Evolutionary conservation across 2,329 filamentous ascomycete genomes (phyloP).

Genomic region (Colletotrichum orbiculare): DNA sequence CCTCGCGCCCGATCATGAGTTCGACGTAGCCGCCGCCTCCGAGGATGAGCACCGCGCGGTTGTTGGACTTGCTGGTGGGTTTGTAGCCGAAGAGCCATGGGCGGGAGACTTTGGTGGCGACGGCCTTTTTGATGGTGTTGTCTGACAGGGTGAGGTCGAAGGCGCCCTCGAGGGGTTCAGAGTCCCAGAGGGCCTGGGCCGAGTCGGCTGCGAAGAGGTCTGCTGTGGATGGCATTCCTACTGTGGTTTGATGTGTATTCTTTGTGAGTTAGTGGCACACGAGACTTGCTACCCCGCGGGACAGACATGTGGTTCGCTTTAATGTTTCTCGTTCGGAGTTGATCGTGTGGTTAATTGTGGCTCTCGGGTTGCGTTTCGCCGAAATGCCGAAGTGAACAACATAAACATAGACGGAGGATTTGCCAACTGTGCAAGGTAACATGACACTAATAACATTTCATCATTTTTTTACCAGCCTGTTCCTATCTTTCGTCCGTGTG

Average conservation of each 20-base stretch:
- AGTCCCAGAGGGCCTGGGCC: conserved; percentile 37
- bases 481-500: no score
- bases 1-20: conserved; percentile 40
- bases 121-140: conserved; percentile 33
- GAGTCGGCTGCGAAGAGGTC: conserved; percentile 32
- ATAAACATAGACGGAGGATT: no score
- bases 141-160: conserved; percentile 35
- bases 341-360: background rate
- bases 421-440: no score
- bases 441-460: no score
- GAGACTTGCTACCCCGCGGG: background rate
- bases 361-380: conserved; percentile 5
- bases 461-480: no score
- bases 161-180: conserved; percentile 30
- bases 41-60: conserved; percentile 38
- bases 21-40: conserved; percentile 40
- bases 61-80: conserved; percentile 34
- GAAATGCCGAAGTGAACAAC: conserved; percentile 1
- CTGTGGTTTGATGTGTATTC: background rate
- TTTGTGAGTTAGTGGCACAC: background rate
- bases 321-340: background rate
- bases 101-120: conserved; percentile 34
- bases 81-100: conserved; percentile 40
- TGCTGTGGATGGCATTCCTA: background rate
- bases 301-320: background rate